Evolutionary conservation across 2,329 filamentous ascomycete genomes (phyloP), one percentile per base, ranked within the genome.

Genomic region (Penicillium sp.): DNA sequence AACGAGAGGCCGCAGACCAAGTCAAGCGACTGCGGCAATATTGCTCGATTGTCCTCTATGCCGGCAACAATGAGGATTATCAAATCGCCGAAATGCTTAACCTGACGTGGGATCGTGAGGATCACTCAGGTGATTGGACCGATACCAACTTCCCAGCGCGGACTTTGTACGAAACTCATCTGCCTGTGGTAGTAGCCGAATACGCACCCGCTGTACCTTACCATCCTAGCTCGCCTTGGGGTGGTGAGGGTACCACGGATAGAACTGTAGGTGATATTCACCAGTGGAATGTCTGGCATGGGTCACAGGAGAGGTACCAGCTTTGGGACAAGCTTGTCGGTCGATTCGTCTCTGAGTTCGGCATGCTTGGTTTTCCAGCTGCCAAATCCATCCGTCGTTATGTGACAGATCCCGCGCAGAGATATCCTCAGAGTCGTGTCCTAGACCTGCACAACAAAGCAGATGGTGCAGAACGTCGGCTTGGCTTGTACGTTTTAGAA

Each of bases 1-100:
- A 86, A 61, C 69, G 77, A 13, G 89, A 91, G 73, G 87, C 86
- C 50, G 75, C 80, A n/a, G 82, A 85, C 33, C 86, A 89, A 64
- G 79, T 47, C 24, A 47, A 47, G 12, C 24, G 44, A 15, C 44
- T 47, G 13, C 44, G 44, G 6, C 44, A 28, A 28, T 47, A 47
- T 10, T 47, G 44, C 28, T 47, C 44, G 2, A 26, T 47, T 2
- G 44, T 47, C 24, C 44, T 47, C 6, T 28, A 26, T 26, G 44
- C 44, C 8, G 44, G 44, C 12, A 47, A 47, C 22, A 47, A 47
- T 17, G 44, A 47, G 44, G 44, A 47, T 6, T 47, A 47, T 47
- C 44, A 47, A 17, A 47, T 47, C 4, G 44, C 44, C 1, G 44
- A 47, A 13, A 47, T 47, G 44, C 44, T 47, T 24, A 47, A 47